Conservation (phyloP, 2,329 filamentous ascomycete species). For the Aspergillus jensenii region DNA sequence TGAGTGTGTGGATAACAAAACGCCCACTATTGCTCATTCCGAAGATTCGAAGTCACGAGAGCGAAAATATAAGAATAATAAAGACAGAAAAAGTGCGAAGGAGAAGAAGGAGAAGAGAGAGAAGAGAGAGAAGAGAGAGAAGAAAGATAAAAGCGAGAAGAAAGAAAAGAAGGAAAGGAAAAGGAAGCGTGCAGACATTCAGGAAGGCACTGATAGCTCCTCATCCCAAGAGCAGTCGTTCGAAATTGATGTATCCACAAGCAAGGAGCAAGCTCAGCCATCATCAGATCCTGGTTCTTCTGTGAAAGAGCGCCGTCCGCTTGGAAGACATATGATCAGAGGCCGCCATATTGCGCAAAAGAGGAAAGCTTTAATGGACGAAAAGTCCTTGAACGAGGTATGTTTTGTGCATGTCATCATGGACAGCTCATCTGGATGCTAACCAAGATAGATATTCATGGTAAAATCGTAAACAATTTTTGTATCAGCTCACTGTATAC, state of each 20-base stretch:
- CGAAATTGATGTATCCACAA: conserved; percentile 19
- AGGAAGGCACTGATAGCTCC: conserved; percentile 25
- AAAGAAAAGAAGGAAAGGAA: conserved; percentile 36
- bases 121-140: conserved; percentile 19
- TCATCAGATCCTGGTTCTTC: conserved; percentile 47
- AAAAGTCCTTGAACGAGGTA: conserved; percentile 83
- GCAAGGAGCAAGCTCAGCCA: conserved; percentile 45
- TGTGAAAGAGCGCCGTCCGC: conserved; percentile 47
- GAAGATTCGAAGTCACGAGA: not conserved
- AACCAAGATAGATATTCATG: conserved; percentile 37
- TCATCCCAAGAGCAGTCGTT: not conserved
- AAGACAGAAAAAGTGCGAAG: conserved; percentile 10
- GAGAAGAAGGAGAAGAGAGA: conserved; percentile 7
- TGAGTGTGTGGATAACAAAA: not conserved
- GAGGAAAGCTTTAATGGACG: conserved; percentile 76
- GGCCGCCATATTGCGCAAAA: conserved; percentile 87
- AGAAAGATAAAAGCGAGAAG: conserved; percentile 15
- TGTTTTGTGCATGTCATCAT: conserved; percentile 20
- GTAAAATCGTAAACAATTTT: conserved; percentile 26
- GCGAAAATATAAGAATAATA: conserved; percentile 10
- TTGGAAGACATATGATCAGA: conserved; percentile 70
- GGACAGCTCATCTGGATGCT: conserved; percentile 9
- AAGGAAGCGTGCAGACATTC: conserved; percentile 33
- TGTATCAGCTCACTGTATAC: not conserved
- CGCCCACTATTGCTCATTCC: not conserved